phyloP scores from a whole-genome alignment of 768 basidiomycete genomes.

The Agaricus bisporus region DNA sequence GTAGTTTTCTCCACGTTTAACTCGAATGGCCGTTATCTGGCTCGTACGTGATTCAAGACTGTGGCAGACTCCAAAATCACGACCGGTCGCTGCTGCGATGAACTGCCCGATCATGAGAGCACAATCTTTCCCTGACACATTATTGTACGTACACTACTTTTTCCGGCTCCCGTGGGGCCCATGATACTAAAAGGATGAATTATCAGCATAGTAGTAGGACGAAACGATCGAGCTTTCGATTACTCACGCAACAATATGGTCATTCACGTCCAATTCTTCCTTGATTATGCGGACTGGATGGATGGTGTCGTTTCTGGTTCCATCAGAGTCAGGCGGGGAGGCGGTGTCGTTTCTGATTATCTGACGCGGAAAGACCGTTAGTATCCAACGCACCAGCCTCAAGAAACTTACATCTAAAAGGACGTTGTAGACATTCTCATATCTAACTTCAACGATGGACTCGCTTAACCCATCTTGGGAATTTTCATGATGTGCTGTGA shows the following conservation, averaged over 20 bases:
- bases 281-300: neutral
- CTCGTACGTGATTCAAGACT: conserved; percentile 19
- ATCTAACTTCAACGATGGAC: no score
- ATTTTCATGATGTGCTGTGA: no score
- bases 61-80: conserved; percentile 18
- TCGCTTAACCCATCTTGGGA: no score
- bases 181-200: conserved; percentile 17
- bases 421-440: neutral
- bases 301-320: neutral
- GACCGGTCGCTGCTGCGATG: conserved; percentile 13
- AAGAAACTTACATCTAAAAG: neutral
- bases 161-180: conserved; percentile 25
- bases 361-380: neutral
- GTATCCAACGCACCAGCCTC: neutral
- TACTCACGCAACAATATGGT: conserved; percentile 19
- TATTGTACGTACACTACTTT: conserved; percentile 20
- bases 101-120: neutral
- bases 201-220: neutral
- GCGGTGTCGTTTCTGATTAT: neutral
- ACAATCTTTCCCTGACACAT: neutral
- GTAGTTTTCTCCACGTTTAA: neutral
- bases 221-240: neutral
- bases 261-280: neutral
- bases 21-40: conserved; percentile 14
- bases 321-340: no score